Conservation (phyloP, 306 rosid genomes). For the Cicer bijugum region DNA sequence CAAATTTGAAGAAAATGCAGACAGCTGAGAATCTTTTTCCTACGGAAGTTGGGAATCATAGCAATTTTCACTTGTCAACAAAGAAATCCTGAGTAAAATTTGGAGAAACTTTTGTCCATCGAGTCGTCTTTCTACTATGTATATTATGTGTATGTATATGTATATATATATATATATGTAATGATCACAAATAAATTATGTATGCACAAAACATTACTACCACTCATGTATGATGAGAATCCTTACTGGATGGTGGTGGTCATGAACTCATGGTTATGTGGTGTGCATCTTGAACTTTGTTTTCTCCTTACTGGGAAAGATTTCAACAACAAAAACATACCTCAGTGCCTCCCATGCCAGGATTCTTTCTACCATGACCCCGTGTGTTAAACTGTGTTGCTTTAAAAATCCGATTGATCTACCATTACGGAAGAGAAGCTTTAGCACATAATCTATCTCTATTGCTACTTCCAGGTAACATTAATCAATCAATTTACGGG, state of each 20-base stretch:
- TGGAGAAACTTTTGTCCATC: slow-evolving; percentile 19
- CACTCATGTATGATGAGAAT: background rate
- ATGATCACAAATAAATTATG: background rate
- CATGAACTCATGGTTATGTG: background rate
- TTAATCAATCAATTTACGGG: too few relatives aligned
- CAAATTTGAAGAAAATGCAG: slow-evolving; percentile 34
- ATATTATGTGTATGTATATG: background rate
- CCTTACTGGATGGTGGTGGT: background rate
- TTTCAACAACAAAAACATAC: too few relatives aligned
- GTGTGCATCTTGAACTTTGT: background rate
- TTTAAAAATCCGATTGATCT: too few relatives aligned
- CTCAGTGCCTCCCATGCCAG: too few relatives aligned
- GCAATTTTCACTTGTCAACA: slow-evolving; percentile 27
- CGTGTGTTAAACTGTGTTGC: too few relatives aligned
- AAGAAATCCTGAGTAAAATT: slow-evolving; percentile 7
- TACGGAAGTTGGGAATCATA: background rate
- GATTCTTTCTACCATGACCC: too few relatives aligned
- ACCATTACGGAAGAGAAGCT: too few relatives aligned
- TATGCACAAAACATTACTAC: background rate
- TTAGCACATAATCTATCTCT: too few relatives aligned
- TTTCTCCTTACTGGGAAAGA: too few relatives aligned
- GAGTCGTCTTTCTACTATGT: background rate
- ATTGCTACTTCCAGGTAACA: too few relatives aligned
- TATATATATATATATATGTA: background rate
- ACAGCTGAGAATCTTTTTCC: slow-evolving; percentile 26